Conservation (phyloP, 2,329 filamentous ascomycete genomes). For the Aspergillus novofumigatus region DNA sequence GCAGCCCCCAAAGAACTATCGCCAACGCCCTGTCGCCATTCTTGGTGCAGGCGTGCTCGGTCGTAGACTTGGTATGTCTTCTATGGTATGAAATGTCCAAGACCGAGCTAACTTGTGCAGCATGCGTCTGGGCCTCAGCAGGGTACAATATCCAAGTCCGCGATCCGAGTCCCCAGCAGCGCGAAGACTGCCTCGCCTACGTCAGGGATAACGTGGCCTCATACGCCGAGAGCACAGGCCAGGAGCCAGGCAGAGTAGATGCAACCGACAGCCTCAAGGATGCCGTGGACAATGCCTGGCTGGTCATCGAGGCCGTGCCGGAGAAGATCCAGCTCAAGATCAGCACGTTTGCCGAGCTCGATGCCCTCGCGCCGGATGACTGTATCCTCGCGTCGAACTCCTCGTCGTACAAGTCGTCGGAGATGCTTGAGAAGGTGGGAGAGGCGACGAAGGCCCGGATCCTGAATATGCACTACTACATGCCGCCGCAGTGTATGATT, state of each 20-base stretch:
- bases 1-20: constrained; percentile 25
- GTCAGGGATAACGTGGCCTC: constrained; percentile 29
- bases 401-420: constrained; percentile 49
- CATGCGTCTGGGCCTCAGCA: constrained; percentile 31
- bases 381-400: constrained; percentile 51
- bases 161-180: constrained; percentile 30
- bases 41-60: constrained; percentile 42
- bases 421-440: constrained; percentile 45
- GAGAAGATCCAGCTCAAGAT: constrained; percentile 50
- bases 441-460: constrained; percentile 37
- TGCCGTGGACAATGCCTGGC: constrained; percentile 47
- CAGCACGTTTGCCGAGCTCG: constrained; percentile 46
- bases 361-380: constrained; percentile 41
- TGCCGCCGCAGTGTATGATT: constrained; percentile 43
- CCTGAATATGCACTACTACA: constrained; percentile 52
- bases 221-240: constrained; percentile 26
- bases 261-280: constrained; percentile 36
- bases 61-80: constrained; percentile 32
- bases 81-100: background rate
- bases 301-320: constrained; percentile 53
- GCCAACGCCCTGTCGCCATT: constrained; percentile 37
- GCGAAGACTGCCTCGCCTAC: constrained; percentile 27
- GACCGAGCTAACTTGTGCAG: constrained; percentile 5
- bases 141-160: constrained; percentile 28
- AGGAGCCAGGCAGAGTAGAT: constrained; percentile 26